These are phyloP conservation scores for Mollisiaceae sp. DNA, from an alignment of 2,329 filamentous ascomycete genomes.

Conservation along the genomic window DNA sequence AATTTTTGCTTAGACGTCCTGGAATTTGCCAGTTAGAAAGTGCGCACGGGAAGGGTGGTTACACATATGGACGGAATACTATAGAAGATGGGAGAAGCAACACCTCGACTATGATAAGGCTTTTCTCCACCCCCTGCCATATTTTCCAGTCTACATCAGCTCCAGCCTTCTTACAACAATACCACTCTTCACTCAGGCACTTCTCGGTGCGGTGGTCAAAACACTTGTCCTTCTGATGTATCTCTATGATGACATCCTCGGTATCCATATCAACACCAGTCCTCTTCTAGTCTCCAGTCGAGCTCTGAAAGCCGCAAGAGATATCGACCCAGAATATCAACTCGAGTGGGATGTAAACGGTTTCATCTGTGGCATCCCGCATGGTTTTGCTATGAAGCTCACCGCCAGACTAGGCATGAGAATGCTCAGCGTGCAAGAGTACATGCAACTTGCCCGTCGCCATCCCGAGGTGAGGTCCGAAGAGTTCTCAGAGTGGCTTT, in stretches of 20 bases:
- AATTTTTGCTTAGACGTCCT: too few relatives aligned
- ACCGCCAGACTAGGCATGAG: neutral
- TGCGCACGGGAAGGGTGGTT: too few relatives aligned
- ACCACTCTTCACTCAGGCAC: too few relatives aligned
- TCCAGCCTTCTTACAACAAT: too few relatives aligned
- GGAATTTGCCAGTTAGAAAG: too few relatives aligned
- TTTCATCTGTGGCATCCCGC: neutral
- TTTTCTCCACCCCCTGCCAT: too few relatives aligned
- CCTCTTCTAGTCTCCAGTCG: neutral
- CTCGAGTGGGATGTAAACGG: neutral
- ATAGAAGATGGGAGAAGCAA: too few relatives aligned
- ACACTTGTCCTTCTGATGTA: neutral
- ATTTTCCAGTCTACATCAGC: too few relatives aligned
- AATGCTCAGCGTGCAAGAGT: constrained; percentile 2
- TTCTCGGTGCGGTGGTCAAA: neutral
- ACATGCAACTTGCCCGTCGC: neutral
- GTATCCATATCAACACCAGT: neutral
- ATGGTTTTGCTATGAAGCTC: neutral
- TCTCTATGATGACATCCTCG: neutral
- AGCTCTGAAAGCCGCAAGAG: neutral
- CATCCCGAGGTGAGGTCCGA: too few relatives aligned
- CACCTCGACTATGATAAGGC: too few relatives aligned
- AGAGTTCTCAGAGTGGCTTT: constrained; percentile 8
- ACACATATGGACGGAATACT: too few relatives aligned
- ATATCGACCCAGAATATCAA: neutral